phyloP scores from a whole-genome alignment of 2,329 filamentous ascomycete species.

The Ceratocystis variospora region DNA sequence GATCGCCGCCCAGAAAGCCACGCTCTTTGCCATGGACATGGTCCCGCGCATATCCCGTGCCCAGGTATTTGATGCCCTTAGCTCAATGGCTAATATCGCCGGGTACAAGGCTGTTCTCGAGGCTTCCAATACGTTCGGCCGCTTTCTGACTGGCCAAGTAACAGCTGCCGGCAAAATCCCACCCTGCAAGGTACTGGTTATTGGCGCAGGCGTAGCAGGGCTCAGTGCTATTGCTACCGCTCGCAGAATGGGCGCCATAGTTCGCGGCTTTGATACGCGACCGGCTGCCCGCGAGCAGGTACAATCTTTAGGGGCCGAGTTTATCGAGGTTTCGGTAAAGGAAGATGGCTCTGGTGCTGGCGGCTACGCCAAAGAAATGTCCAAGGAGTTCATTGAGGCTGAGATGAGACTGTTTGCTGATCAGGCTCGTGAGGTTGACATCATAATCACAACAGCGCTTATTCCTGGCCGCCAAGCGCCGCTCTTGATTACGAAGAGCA shows the following conservation, averaged over 20 bases:
- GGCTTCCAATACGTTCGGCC: constrained; percentile 77
- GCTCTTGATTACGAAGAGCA: constrained; percentile 66
- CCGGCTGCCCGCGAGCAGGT: constrained; percentile 80
- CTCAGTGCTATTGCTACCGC: constrained; percentile 80
- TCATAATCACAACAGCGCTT: constrained; percentile 83
- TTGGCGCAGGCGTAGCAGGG: constrained; percentile 79
- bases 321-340: constrained; percentile 71
- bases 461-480: constrained; percentile 76
- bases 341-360: constrained; percentile 76
- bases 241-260: constrained; percentile 73
- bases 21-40: constrained; percentile 83
- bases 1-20: constrained; percentile 56
- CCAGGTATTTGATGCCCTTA: constrained; percentile 76
- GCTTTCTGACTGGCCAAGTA: constrained; percentile 78
- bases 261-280: constrained; percentile 82
- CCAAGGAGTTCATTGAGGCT: constrained; percentile 80
- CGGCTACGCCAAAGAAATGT: constrained; percentile 89
- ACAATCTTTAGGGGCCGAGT: constrained; percentile 78
- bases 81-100: constrained; percentile 88
- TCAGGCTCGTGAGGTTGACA: constrained; percentile 77
- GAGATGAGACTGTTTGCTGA: constrained; percentile 89
- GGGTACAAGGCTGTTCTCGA: constrained; percentile 87
- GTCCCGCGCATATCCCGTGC: constrained; percentile 80
- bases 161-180: constrained; percentile 85
- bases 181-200: constrained; percentile 78